Conservation (phyloP, 139 green algal species). For the Chlorella sp. region DNA sequence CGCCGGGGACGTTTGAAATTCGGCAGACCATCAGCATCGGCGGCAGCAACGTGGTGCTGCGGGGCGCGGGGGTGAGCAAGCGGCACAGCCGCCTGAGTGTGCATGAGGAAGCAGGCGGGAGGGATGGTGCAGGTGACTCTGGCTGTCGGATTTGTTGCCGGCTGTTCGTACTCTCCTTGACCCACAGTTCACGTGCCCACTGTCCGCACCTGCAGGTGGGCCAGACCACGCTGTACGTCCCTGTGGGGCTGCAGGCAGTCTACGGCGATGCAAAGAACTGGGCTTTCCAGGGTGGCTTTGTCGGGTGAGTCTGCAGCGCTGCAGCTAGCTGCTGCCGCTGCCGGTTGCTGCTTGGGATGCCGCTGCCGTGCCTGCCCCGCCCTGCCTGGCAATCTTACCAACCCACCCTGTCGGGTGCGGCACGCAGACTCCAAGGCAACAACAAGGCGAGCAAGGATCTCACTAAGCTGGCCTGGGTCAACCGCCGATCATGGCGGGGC, state of each 20-base stretch:
- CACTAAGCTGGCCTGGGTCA: too few relatives aligned
- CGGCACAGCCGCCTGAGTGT: not conserved
- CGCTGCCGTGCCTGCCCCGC: too few relatives aligned
- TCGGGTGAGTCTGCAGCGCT: not conserved
- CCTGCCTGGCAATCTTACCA: too few relatives aligned
- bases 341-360: too few relatives aligned
- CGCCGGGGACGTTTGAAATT: not conserved
- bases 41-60: conserved; percentile 2
- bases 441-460: too few relatives aligned
- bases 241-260: not conserved
- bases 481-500: too few relatives aligned
- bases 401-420: too few relatives aligned
- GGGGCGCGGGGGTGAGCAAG: not conserved
- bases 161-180: not conserved
- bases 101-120: not conserved
- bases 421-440: too few relatives aligned
- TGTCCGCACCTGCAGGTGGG: not conserved
- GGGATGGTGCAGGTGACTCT: too few relatives aligned
- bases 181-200: not conserved
- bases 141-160: too few relatives aligned
- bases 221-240: conserved; percentile 1
- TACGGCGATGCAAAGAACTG: not conserved
- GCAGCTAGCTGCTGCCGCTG: too few relatives aligned
- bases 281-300: conserved; percentile 6
- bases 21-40: not conserved